Percentiles rank a stretch among this genome's conserved stretches.
Conservation (phyloP, 106 monocot species). For the Allium sativum region DNA sequence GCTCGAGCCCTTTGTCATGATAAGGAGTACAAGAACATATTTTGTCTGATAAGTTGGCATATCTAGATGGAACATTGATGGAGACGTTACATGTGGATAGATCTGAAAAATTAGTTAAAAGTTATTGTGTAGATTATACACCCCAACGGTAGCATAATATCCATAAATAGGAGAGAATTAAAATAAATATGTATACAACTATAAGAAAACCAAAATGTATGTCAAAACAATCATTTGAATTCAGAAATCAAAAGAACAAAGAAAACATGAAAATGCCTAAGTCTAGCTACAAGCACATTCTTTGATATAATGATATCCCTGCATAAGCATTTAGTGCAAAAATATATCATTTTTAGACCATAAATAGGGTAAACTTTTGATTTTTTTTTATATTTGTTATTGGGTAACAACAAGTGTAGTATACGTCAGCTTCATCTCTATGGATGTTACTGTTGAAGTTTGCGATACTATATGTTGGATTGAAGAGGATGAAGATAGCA, state of each 20-base stretch:
- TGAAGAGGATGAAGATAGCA: no score
- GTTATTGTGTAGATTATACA: not conserved
- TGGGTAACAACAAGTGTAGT: no score
- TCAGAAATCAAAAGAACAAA: no score
- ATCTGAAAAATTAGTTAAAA: constrained; percentile 33
- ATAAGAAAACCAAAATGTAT: not conserved
- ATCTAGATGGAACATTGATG: constrained; percentile 35
- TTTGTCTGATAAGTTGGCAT: constrained; percentile 36
- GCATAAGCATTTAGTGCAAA: no score
- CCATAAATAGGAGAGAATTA: not conserved
- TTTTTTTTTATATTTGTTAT: no score
- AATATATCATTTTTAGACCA: no score
- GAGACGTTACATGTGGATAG: constrained; percentile 58
- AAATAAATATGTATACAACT: not conserved
- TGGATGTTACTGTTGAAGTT: no score
- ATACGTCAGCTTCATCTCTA: no score
- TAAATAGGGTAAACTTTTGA: no score
- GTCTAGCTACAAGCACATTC: not conserved
- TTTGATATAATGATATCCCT: not conserved
- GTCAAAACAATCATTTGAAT: no score
- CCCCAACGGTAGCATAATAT: not conserved
- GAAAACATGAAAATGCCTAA: not conserved
- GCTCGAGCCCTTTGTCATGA: constrained; percentile 81
- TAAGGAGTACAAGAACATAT: constrained; percentile 86
- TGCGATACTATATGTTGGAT: no score